Base-by-base conservation (phyloP, 129 eudicot species). In the Lactuca saligna region DNA sequence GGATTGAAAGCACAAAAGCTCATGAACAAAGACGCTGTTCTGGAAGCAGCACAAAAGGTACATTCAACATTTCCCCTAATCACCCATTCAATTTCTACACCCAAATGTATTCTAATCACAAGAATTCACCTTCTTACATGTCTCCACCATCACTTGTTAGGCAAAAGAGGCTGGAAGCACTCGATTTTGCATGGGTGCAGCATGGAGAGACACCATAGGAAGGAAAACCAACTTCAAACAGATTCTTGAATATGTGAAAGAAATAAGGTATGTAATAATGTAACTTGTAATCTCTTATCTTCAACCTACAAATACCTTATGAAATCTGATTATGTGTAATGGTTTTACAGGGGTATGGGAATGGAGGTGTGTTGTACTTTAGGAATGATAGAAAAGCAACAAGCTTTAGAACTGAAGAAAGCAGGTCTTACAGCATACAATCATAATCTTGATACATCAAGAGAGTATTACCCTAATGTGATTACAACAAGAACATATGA, bases 181-280 rank as follows among this genome's bases (percentile, higher is more conserved):
- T 66, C 88, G 99, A 15, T 90, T 94, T 69, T 94, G 99, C 80
- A 94, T 94, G 99, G 99, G 99, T 80, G 99, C 99, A 57, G 97
- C 99, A 16, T 94, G 99, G 99, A 89, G 97, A 72, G 99, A 94
- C 67, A 90, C 97, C 7, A 72, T 85, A 57, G 97, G 99, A 71
- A 82, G 99, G 78, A 94, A 94, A 74, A 94, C 99, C 64, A 94
- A 90, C 85, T 89, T 94, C 79, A 90, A 73, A 56, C 96, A 90
- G 68, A 94, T 94, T 63, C 96, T 94, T 58, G 99, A 87, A 48
- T 94, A 87, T 78, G 99, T 94, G 44, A 89, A 90, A 76, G 97
- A 90, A 78, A 94, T 94, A 72, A 89, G 99, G 99, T 94, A 77
- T 3, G 51, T 25, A 46, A 11, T 46, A 0, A 0, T 16, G 38